Base-by-base conservation (phyloP, 1,139 yeast genomes). In the Kodamaea ohmeri region DNA sequence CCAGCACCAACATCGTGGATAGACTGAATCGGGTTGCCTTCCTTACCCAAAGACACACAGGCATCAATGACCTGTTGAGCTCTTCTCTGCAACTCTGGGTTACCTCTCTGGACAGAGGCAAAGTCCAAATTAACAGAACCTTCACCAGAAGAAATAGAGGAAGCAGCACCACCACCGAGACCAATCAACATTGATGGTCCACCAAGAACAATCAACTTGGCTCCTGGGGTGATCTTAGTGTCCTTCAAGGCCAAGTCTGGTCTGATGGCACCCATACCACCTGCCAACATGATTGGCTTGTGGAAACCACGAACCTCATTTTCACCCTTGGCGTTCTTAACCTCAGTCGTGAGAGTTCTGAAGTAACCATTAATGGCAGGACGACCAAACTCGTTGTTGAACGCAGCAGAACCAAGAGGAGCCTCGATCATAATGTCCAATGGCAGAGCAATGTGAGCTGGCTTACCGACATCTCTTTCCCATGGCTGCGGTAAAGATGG, bases 1-100 rank as follows among this genome's bases (percentile, higher is more conserved):
- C 99, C 99, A 32, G 99, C 99, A 65, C 99, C 99, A 38, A 94
- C 98, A 66, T 94, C 99, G 60, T 94, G 99, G 53, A 94, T 86
- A 22, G 95, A 88, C 65, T 90, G 95, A 50, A 94, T 87, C 36
- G 97, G 98, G 55, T 83, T 90, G 11, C 54, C 53, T 19, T 72
- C 71, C 21, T 71, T 71, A 38, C 95, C 96, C 42, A 88, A 71
- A 2, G 96, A 80, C 28, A 83, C 83, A 75, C 99, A 94, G 16
- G 95, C 80, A 61, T 92, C 95, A 50, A 94, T 92, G 36, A 92
- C 98, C 75, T 89, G 94, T 65, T 94, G 99, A 25, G 97, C 97
- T 61, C 99, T 84, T 67, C 98, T 86, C 68, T 94, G 97, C 82
- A 94, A 89, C 66, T 94, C 99, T 22, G 99, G 98, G 67, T 94